Evolutionary conservation across 768 basidiomycete species (phyloP).

Genomic region (Lentinula lateritia): DNA sequence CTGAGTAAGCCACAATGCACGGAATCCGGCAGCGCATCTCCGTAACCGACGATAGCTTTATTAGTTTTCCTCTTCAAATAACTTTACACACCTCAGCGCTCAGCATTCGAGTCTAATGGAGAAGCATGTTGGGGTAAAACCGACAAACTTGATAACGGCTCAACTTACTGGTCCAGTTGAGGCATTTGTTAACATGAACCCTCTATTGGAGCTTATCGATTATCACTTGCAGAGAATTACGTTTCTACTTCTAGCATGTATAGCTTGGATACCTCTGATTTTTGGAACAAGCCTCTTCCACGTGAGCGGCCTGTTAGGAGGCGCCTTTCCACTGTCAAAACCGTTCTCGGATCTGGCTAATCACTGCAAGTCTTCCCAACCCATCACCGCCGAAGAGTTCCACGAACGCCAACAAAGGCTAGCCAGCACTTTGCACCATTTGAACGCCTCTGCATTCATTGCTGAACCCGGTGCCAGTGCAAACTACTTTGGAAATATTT

Average conservation of each 20-base stretch:
- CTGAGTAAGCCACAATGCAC: background rate
- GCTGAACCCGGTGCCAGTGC: conserved; percentile 75
- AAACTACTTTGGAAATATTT: conserved; percentile 70
- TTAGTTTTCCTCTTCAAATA: too few species aligned
- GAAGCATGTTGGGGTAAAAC: background rate
- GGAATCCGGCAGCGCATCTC: background rate
- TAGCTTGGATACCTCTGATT: background rate
- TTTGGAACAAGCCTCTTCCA: background rate
- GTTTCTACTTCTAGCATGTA: background rate
- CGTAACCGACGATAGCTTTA: too few species aligned
- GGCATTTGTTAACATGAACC: background rate
- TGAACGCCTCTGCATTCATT: conserved; percentile 65
- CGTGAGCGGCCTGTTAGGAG: background rate
- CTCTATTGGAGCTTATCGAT: background rate
- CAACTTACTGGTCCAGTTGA: background rate
- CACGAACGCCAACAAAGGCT: conserved; percentile 48
- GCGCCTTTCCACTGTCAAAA: background rate
- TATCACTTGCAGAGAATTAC: background rate
- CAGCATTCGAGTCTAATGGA: background rate
- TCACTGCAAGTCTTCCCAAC: conserved; percentile 44
- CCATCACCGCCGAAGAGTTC: conserved; percentile 44
- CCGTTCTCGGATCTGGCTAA: conserved; percentile 10
- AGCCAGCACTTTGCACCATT: conserved; percentile 39
- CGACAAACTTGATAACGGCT: background rate
- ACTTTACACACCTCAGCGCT: background rate